A percentile compares a stretch with the other conserved stretches of the same genome.
These are phyloP conservation scores for Mortierella sp. DNA, from an alignment of 371 early-diverging fungal species.

Conservation along the genomic window DNA sequence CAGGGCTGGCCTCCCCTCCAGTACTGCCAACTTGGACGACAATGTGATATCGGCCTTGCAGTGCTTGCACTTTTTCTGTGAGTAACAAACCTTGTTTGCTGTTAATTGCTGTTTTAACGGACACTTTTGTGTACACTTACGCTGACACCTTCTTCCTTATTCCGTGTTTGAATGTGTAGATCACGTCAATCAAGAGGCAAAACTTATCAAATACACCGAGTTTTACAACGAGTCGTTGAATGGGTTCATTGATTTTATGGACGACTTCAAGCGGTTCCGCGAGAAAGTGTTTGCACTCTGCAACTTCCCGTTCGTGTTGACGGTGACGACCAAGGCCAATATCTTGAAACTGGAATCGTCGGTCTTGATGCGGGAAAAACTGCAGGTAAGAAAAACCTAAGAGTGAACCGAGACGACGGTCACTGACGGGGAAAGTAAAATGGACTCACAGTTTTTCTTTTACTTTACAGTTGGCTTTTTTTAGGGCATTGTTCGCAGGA, in stretches of 20 bases:
- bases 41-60: slow-evolving; percentile 47
- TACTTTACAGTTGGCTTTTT: slow-evolving; percentile 73
- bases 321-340: slow-evolving; percentile 75
- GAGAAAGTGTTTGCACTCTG: slow-evolving; percentile 73
- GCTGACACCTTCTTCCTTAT: neutral
- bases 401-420: neutral
- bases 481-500: slow-evolving; percentile 88
- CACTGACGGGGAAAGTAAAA: neutral
- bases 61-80: slow-evolving; percentile 51
- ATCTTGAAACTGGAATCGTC: slow-evolving; percentile 77
- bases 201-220: slow-evolving; percentile 59
- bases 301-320: slow-evolving; percentile 77
- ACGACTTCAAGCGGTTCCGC: slow-evolving; percentile 77
- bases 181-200: slow-evolving; percentile 51
- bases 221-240: slow-evolving; percentile 79
- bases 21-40: slow-evolving; percentile 46
- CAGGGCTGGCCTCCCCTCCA: slow-evolving; percentile 36
- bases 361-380: slow-evolving; percentile 71
- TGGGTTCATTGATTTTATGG: slow-evolving; percentile 74
- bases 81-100: neutral
- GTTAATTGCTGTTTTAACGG: neutral
- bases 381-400: slow-evolving; percentile 31
- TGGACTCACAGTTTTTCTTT: neutral
- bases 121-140: neutral
- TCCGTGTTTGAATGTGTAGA: slow-evolving; percentile 21